A percentile compares a stretch with the other conserved stretches of the same genome.
phyloP scores from a whole-genome alignment of 306 rosid species.

The Inga oerstediana region DNA sequence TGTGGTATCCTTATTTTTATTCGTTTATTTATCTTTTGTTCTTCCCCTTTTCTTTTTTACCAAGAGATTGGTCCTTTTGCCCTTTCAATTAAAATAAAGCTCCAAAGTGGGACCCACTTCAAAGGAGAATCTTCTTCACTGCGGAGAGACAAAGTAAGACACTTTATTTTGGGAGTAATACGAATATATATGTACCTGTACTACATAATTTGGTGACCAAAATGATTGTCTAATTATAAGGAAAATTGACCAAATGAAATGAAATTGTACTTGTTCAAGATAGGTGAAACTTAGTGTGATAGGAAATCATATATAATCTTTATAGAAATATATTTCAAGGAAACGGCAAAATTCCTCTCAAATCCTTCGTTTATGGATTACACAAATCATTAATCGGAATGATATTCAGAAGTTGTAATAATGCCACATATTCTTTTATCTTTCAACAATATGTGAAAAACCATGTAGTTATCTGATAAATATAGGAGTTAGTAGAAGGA shows the following conservation, averaged over 20 bases:
- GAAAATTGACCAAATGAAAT: constrained; percentile 39
- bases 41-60: background rate
- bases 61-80: constrained; percentile 6
- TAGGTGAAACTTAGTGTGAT: constrained; percentile 21
- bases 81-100: constrained; percentile 27
- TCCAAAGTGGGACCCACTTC: constrained; percentile 40
- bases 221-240: constrained; percentile 62
- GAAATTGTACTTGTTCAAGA: constrained; percentile 43
- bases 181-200: constrained; percentile 30
- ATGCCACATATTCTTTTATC: background rate
- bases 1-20: background rate
- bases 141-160: constrained; percentile 9
- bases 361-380: constrained; percentile 3
- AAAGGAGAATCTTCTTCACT: constrained; percentile 1
- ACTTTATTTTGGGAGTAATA: constrained; percentile 5
- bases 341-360: constrained; percentile 59
- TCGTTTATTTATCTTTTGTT: background rate
- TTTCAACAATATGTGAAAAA: background rate
- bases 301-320: background rate
- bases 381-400: background rate
- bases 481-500: background rate
- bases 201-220: constrained; percentile 26
- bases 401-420: background rate
- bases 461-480: background rate
- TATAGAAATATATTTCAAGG: constrained; percentile 14